Evolutionary conservation across 2,329 filamentous ascomycete genomes (phyloP).

Genomic region (Nemania serpens): DNA sequence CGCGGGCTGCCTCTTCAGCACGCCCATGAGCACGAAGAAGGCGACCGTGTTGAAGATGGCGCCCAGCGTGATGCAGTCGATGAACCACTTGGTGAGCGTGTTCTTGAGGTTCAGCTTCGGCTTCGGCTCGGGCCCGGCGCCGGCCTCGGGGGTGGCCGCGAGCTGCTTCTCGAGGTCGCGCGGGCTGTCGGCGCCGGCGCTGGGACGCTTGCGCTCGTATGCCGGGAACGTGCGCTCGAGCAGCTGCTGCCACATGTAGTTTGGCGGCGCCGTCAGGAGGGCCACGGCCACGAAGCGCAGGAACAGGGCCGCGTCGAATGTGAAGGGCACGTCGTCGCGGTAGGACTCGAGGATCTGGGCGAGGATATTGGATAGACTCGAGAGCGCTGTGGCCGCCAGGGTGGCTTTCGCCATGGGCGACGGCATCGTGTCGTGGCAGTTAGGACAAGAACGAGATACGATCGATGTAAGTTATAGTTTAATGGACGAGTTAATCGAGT

Average conservation of each 20-base stretch:
- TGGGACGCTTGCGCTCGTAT: slow-evolving; percentile 35
- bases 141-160: slow-evolving; percentile 9
- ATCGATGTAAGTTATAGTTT: neutral
- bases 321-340: slow-evolving; percentile 47
- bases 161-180: slow-evolving; percentile 39
- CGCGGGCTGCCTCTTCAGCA: slow-evolving; percentile 48
- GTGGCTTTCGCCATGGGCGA: slow-evolving; percentile 58
- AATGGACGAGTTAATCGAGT: neutral
- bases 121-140: slow-evolving; percentile 28
- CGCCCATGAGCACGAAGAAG: slow-evolving; percentile 54
- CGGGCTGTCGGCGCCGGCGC: slow-evolving; percentile 4
- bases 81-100: slow-evolving; percentile 55
- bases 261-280: slow-evolving; percentile 59
- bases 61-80: slow-evolving; percentile 54
- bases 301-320: slow-evolving; percentile 53
- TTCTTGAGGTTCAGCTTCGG: slow-evolving; percentile 48
- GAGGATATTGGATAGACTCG: slow-evolving; percentile 58
- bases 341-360: slow-evolving; percentile 60
- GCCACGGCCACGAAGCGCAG: slow-evolving; percentile 59
- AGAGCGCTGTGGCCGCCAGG: slow-evolving; percentile 57
- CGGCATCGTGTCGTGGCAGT: slow-evolving; percentile 42
- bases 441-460: neutral
- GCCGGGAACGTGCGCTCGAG: slow-evolving; percentile 60
- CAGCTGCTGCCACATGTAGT: slow-evolving; percentile 62
- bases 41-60: slow-evolving; percentile 53